Conservation (phyloP, 108 stramenopile species). For the Pseudonitzschia multiseries region DNA sequence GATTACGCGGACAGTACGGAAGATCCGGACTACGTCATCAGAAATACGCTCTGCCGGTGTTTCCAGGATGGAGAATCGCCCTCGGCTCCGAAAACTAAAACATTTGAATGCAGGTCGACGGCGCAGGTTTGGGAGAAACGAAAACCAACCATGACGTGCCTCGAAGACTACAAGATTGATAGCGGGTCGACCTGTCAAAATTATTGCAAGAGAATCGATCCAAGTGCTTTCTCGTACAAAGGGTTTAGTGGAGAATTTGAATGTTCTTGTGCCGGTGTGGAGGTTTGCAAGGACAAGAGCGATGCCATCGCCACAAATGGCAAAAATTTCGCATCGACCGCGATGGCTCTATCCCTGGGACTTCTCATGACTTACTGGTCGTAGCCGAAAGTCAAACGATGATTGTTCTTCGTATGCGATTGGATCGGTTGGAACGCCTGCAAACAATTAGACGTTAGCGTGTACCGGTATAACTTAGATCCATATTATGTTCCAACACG, state of each 20-base stretch:
- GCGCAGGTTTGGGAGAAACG: conserved; percentile 27
- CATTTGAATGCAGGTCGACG: conserved; percentile 20
- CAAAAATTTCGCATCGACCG: not conserved
- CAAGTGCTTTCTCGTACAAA: conserved; percentile 9
- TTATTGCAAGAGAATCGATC: conserved; percentile 28
- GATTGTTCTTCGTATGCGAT: too few relatives aligned
- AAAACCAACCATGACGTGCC: conserved; percentile 9
- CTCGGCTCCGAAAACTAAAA: not conserved
- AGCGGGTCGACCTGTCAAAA: conserved; percentile 23
- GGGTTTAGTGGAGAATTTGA: conserved; percentile 7
- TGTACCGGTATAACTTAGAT: too few relatives aligned
- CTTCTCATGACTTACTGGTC: not conserved
- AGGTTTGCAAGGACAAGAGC: not conserved
- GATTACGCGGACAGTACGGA: conserved; percentile 22
- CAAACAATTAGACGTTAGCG: too few relatives aligned
- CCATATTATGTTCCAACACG: too few relatives aligned
- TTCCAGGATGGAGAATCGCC: not conserved
- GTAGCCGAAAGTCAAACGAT: conserved; percentile 2
- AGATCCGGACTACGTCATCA: conserved; percentile 18
- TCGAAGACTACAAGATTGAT: conserved; percentile 18
- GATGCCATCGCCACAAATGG: not conserved
- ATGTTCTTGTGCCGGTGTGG: conserved; percentile 10
- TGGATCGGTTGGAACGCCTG: too few relatives aligned
- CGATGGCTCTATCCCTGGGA: not conserved
- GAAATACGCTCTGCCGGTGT: conserved; percentile 31